phyloP scores from a whole-genome alignment of 805 yeast genomes.

The Phaffomyces thermotolerans region DNA sequence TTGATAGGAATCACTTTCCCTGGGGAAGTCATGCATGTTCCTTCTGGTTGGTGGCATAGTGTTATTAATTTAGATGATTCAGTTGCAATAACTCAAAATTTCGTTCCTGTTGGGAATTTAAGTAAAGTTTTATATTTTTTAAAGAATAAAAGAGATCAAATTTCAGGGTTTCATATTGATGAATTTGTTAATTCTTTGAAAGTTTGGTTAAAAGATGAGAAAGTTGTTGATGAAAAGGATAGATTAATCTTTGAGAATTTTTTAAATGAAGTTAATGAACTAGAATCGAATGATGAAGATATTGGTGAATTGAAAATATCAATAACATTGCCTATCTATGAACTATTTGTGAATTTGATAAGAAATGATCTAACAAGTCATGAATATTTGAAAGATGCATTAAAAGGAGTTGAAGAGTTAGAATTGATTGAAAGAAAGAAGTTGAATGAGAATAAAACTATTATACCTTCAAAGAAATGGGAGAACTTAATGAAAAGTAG shows the following conservation, averaged over 20 bases:
- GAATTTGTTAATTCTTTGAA: constrained; percentile 36
- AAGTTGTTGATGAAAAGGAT: constrained; percentile 1
- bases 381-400: constrained; percentile 29
- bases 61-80: constrained; percentile 80
- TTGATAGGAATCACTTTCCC: constrained; percentile 68
- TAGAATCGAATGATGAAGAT: constrained; percentile 43
- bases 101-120: constrained; percentile 63
- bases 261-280: constrained; percentile 22
- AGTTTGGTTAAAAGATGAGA: constrained; percentile 4
- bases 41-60: constrained; percentile 97
- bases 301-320: constrained; percentile 43
- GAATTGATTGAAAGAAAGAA: constrained; percentile 28
- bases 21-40: constrained; percentile 83
- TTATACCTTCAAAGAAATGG: constrained; percentile 45
- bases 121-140: constrained; percentile 61
- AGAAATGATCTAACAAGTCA: constrained; percentile 30
- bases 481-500: constrained; percentile 27
- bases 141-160: constrained; percentile 57
- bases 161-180: constrained; percentile 69
- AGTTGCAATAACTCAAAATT: constrained; percentile 87
- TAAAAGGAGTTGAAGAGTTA: constrained; percentile 29
- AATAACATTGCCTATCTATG: constrained; percentile 49
- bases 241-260: constrained; percentile 23
- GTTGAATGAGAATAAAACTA: constrained; percentile 13
- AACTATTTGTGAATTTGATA: constrained; percentile 49